Percentiles rank a stretch among this genome's conserved stretches.
phyloP scores from a whole-genome alignment of 2,329 filamentous ascomycete genomes.

The Xylogone sp. region DNA sequence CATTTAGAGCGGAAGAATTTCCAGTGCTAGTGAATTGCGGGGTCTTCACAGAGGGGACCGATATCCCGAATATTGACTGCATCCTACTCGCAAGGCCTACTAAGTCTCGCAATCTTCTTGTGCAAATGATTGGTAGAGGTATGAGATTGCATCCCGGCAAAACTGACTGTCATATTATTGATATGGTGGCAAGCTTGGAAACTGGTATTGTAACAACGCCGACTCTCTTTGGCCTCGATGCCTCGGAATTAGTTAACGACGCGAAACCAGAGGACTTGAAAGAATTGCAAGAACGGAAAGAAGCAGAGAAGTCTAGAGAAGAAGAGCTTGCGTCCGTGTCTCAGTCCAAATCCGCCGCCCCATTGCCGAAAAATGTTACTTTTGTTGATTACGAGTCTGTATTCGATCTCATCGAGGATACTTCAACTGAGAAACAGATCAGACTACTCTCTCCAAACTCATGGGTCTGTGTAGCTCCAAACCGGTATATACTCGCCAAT shows the following conservation, averaged over 20 bases:
- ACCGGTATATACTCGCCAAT: constrained; percentile 68
- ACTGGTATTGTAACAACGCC: constrained; percentile 87
- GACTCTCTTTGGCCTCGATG: constrained; percentile 89
- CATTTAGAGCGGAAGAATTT: constrained; percentile 73
- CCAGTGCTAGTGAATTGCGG: constrained; percentile 92
- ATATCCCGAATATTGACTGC: constrained; percentile 97
- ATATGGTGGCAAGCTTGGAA: constrained; percentile 84
- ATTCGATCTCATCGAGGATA: constrained; percentile 85
- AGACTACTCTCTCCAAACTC: constrained; percentile 68
- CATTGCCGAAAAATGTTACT: constrained; percentile 32
- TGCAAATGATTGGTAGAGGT: constrained; percentile 97
- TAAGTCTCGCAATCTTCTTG: constrained; percentile 83
- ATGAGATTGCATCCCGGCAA: constrained; percentile 82
- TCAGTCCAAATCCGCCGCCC: neutral
- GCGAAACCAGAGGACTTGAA: constrained; percentile 61
- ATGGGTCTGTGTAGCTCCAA: constrained; percentile 76
- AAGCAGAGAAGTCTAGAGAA: constrained; percentile 33
- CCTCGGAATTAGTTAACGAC: constrained; percentile 68
- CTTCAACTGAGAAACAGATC: constrained; percentile 74
- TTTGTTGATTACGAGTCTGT: constrained; percentile 92
- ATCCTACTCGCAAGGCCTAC: constrained; percentile 85
- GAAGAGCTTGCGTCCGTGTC: neutral
- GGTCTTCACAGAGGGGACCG: constrained; percentile 95
- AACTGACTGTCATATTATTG: constrained; percentile 87
- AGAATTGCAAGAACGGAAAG: constrained; percentile 45